Conservation (phyloP, 2,329 filamentous ascomycete genomes). For the Alternaria arborescens region DNA sequence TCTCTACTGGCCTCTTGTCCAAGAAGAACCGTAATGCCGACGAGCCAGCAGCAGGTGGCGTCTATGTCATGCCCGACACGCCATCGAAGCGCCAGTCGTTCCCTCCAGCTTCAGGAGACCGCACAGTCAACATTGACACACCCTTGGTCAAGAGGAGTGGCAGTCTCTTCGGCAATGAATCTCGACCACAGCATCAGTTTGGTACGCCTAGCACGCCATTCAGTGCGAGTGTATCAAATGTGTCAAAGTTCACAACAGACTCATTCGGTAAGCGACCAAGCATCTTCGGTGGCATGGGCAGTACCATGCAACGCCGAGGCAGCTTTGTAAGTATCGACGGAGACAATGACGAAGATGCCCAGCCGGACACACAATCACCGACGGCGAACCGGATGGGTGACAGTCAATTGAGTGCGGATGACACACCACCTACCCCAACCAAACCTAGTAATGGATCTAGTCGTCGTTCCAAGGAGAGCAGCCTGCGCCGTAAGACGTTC, state of each 20-base stretch:
- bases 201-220: slow-evolving; percentile 84
- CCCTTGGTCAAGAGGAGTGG: slow-evolving; percentile 49
- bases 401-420: slow-evolving; percentile 69
- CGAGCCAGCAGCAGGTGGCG: slow-evolving; percentile 61
- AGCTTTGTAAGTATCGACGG: slow-evolving; percentile 85
- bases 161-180: slow-evolving; percentile 69
- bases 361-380: slow-evolving; percentile 61
- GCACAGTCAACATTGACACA: slow-evolving; percentile 50
- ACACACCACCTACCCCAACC: slow-evolving; percentile 92
- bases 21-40: slow-evolving; percentile 87
- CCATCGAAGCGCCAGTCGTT: slow-evolving; percentile 91
- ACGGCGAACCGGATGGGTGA: slow-evolving; percentile 61
- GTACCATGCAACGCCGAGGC: slow-evolving; percentile 63
- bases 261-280: slow-evolving; percentile 72
- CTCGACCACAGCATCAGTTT: slow-evolving; percentile 75
- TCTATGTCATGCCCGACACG: slow-evolving; percentile 85
- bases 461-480: slow-evolving; percentile 60
- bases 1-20: slow-evolving; percentile 86
- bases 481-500: slow-evolving; percentile 60
- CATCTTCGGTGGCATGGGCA: slow-evolving; percentile 68
- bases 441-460: slow-evolving; percentile 67
- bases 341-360: slow-evolving; percentile 75
- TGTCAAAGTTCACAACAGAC: slow-evolving; percentile 68
- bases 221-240: slow-evolving; percentile 66
- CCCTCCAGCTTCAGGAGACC: slow-evolving; percentile 64